Evolutionary conservation across 257 asterid species (phyloP).

Genomic region (Primulina huaijiensis): DNA sequence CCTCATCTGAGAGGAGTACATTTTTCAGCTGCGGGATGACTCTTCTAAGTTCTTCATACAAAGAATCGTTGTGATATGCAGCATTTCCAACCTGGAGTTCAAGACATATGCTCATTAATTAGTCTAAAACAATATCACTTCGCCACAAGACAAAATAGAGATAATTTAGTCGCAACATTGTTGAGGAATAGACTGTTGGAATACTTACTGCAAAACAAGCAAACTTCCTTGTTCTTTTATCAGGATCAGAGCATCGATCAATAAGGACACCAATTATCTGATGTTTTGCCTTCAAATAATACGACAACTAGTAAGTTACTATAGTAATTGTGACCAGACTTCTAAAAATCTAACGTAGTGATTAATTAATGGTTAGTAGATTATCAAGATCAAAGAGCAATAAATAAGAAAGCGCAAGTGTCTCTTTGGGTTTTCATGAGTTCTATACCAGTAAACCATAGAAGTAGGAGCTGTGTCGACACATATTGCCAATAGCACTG

Average conservation of each 20-base stretch:
- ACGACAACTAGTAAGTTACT: slow-evolving; percentile 11
- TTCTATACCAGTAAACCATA: slow-evolving; percentile 64
- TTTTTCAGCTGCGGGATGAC: slow-evolving; percentile 82
- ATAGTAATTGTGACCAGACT: background rate
- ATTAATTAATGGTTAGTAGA: slow-evolving; percentile 1
- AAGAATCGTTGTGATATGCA: slow-evolving; percentile 85
- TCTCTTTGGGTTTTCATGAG: slow-evolving; percentile 1
- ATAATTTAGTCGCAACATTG: background rate
- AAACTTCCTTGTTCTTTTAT: slow-evolving; percentile 85
- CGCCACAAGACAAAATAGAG: slow-evolving; percentile 5
- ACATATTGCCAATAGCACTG: slow-evolving; percentile 95
- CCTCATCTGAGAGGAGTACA: slow-evolving; percentile 76
- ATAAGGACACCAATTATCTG: slow-evolving; percentile 61
- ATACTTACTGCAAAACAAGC: slow-evolving; percentile 94
- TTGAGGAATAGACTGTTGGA: background rate
- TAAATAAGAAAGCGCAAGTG: slow-evolving; percentile 1
- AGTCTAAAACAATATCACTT: slow-evolving; percentile 6
- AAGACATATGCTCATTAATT: slow-evolving; percentile 25
- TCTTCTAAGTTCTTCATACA: slow-evolving; percentile 82
- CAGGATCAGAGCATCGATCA: slow-evolving; percentile 90
- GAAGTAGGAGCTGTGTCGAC: slow-evolving; percentile 95
- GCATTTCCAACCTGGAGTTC: slow-evolving; percentile 89
- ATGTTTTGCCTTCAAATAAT: slow-evolving; percentile 58
- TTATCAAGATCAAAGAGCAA: slow-evolving; percentile 9
- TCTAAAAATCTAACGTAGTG: background rate